Conservation (phyloP, 2,329 filamentous ascomycete genomes). For the Nothopassalora personata region DNA sequence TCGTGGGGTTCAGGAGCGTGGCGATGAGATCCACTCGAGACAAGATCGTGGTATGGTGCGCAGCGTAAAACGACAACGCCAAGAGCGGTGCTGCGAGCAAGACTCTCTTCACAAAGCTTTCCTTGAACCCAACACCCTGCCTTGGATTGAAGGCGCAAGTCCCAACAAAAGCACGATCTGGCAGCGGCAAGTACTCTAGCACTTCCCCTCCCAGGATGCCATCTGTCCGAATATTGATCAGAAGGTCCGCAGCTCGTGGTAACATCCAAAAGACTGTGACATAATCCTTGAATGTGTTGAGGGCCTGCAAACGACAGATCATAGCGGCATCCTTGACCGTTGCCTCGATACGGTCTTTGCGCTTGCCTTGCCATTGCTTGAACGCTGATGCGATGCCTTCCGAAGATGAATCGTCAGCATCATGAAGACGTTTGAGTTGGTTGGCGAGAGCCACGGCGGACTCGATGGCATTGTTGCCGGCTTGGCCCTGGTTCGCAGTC, state of each 20-base stretch:
- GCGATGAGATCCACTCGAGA: not conserved
- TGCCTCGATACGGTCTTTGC: conserved; percentile 13
- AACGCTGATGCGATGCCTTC: conserved; percentile 11
- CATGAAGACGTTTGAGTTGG: conserved; percentile 15
- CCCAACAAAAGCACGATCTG: conserved; percentile 20
- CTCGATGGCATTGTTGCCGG: conserved; percentile 24
- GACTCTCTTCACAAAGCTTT: conserved; percentile 16
- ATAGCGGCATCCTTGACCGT: conserved; percentile 15
- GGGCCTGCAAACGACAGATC: conserved; percentile 19
- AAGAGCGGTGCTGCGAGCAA: conserved; percentile 8
- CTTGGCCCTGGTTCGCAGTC: conserved; percentile 22
- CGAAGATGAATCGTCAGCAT: conserved; percentile 1
- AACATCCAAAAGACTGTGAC: conserved; percentile 11
- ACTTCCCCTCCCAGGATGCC: conserved; percentile 22
- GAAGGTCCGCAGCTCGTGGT: conserved; percentile 5
- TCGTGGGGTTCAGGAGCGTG: not conserved
- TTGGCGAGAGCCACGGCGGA: conserved; percentile 25
- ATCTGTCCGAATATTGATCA: conserved; percentile 12
- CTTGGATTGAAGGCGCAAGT: conserved; percentile 30
- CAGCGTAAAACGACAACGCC: not conserved
- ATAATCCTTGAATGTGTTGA: conserved; percentile 11
- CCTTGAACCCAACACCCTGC: conserved; percentile 25
- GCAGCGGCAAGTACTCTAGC: conserved; percentile 30
- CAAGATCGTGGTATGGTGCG: not conserved
- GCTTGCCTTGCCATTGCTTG: conserved; percentile 18